Evolutionary conservation across 345 rosid genomes (phyloP).

Genomic region (Populus ilicifolia): DNA sequence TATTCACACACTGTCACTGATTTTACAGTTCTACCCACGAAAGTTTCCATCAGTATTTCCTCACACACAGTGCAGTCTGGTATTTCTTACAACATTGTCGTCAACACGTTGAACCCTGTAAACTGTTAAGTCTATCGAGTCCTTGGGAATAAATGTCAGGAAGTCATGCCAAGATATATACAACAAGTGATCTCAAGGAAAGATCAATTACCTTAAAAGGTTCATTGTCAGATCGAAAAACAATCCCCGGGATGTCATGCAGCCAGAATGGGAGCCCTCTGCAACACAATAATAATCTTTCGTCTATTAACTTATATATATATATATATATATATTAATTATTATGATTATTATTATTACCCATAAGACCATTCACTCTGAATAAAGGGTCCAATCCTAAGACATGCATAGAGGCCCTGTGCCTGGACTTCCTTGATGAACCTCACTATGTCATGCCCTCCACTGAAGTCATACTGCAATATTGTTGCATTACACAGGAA

Average conservation of each 20-base stretch:
- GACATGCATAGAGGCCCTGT: conserved; percentile 72
- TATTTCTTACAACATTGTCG: no score
- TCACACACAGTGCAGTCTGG: no score
- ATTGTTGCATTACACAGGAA: no score
- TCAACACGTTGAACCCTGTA: no score
- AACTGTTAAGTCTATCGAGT: no score
- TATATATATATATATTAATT: neutral
- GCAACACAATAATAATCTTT: neutral
- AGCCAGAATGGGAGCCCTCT: conserved; percentile 23
- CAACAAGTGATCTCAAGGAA: neutral
- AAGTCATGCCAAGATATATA: neutral
- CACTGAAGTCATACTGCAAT: conserved; percentile 78
- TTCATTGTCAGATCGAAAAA: conserved; percentile 19
- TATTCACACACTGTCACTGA: no score
- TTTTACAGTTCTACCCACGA: no score
- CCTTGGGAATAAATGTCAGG: no score
- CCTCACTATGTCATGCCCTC: conserved; percentile 64
- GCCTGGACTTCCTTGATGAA: conserved; percentile 78
- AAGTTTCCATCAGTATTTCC: no score
- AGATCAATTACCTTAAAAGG: conserved; percentile 14
- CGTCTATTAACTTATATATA: neutral
- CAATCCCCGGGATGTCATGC: conserved; percentile 17
- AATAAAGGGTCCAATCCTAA: conserved; percentile 85
- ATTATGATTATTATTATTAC: conserved; percentile 25
- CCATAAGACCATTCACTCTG: conserved; percentile 92